Evolutionary conservation across 2,329 filamentous ascomycete species (phyloP).

Genomic region (Tolypocladium guangdongense): DNA sequence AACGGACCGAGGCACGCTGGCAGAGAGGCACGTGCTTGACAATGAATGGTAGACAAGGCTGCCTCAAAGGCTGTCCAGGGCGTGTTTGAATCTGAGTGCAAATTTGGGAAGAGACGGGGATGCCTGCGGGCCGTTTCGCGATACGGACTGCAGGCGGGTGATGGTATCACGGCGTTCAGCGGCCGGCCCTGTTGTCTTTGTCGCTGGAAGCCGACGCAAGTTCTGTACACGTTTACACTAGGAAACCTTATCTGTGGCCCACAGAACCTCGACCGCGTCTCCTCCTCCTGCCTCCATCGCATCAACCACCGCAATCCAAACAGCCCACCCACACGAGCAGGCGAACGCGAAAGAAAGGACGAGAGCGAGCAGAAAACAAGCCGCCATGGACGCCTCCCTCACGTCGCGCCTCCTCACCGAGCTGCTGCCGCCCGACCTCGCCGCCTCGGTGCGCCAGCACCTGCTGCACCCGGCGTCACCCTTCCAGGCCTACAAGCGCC

Average conservation of each 20-base stretch:
- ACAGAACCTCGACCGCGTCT: not conserved
- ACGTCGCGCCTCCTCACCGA: slow-evolving; percentile 23
- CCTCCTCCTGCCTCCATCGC: not conserved
- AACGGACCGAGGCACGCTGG: no score
- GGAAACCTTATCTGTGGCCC: not conserved
- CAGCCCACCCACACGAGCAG: not conserved
- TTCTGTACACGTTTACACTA: not conserved
- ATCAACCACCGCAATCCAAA: not conserved
- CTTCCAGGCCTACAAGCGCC: slow-evolving; percentile 27
- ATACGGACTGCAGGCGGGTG: not conserved
- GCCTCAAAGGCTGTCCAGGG: not conserved
- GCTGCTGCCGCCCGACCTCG: slow-evolving; percentile 33
- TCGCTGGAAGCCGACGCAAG: no score
- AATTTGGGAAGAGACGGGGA: no score
- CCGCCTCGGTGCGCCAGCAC: slow-evolving; percentile 33
- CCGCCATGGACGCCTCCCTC: slow-evolving; percentile 20
- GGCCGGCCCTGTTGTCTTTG: no score
- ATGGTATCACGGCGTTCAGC: no score
- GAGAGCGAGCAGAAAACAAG: no score
- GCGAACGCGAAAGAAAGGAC: not conserved
- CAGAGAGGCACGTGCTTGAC: no score
- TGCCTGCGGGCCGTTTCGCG: no score
- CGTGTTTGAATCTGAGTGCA: not conserved
- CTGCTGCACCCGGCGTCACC: slow-evolving; percentile 35
- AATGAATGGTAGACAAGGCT: not conserved